Evolutionary conservation across 495 filamentous ascomycete species (phyloP).

Genomic region (Pseudoneurospora amorphoporcata): DNA sequence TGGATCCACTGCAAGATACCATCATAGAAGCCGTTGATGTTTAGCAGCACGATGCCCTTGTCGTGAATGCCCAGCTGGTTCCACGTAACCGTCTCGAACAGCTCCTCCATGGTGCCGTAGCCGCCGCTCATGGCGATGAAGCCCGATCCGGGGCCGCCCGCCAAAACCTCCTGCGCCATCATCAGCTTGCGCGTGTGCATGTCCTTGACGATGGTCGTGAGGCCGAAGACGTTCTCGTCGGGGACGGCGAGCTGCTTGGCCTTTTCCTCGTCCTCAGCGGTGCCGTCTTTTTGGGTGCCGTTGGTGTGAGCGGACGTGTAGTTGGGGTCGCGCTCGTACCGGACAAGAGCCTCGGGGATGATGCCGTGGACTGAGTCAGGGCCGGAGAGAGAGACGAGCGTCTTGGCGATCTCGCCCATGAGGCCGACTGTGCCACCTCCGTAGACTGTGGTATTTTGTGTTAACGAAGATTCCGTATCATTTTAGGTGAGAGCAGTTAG

Average conservation of each 20-base stretch:
- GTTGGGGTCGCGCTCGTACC: constrained; percentile 54
- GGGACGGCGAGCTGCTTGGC: constrained; percentile 31
- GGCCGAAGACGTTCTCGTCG: constrained; percentile 61
- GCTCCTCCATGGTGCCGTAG: constrained; percentile 90
- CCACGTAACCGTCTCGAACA: constrained; percentile 96
- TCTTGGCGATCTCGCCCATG: constrained; percentile 86
- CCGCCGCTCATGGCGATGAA: constrained; percentile 87
- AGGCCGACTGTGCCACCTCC: constrained; percentile 89
- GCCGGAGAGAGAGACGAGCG: constrained; percentile 76
- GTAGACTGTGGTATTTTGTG: constrained; percentile 47
- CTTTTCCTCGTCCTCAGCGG: constrained; percentile 8
- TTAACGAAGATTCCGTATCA: not conserved
- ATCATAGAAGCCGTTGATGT: constrained; percentile 86
- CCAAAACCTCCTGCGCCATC: constrained; percentile 80
- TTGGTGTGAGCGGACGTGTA: constrained; percentile 32
- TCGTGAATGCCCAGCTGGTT: constrained; percentile 93
- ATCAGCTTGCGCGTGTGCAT: constrained; percentile 92
- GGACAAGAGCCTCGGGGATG: constrained; percentile 78
- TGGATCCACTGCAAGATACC: constrained; percentile 74
- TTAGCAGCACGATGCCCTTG: constrained; percentile 68
- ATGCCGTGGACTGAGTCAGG: constrained; percentile 82
- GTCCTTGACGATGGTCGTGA: constrained; percentile 77
- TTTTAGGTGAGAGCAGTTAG: not conserved
- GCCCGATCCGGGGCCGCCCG: constrained; percentile 70
- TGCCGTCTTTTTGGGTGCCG: not conserved